These are phyloP conservation scores for Senna tora DNA, from an alignment of 306 rosid species.

Conservation along the genomic window DNA sequence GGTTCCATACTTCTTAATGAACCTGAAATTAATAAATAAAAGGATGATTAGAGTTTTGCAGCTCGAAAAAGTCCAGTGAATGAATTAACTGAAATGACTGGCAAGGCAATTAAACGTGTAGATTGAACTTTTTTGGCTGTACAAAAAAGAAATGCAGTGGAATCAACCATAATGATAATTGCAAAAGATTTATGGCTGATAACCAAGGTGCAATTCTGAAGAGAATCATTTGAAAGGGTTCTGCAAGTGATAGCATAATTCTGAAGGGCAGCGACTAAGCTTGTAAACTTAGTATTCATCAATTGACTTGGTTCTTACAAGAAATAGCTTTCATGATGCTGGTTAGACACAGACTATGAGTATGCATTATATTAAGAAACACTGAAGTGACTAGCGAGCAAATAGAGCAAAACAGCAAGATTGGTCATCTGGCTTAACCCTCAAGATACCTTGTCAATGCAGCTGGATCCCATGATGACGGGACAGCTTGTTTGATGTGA, in stretches of 20 bases:
- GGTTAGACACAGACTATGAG: conserved; percentile 7
- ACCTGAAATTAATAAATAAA: conserved; percentile 51
- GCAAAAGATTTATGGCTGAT: conserved; percentile 6
- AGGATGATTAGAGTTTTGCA: conserved; percentile 3
- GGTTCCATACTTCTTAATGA: conserved; percentile 75
- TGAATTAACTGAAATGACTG: conserved; percentile 6
- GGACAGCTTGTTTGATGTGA: conserved; percentile 74
- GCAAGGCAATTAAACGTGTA: conserved; percentile 7
- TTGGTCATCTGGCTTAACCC: conserved; percentile 22
- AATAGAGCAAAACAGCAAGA: not conserved
- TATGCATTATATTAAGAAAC: conserved; percentile 4
- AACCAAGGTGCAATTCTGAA: not conserved
- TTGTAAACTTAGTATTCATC: conserved; percentile 13
- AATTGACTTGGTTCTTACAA: not conserved
- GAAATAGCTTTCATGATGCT: conserved; percentile 4
- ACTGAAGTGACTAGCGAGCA: not conserved
- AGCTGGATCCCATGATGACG: conserved; percentile 86
- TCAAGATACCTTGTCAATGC: conserved; percentile 72
- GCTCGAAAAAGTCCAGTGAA: conserved; percentile 9
- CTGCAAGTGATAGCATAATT: conserved; percentile 8
- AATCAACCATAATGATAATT: conserved; percentile 3
- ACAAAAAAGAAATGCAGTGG: not conserved
- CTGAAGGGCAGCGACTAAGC: not conserved
- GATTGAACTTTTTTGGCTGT: not conserved
- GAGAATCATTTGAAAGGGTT: not conserved